Base-by-base conservation (phyloP, 169 alveolate genomes). In the Toxoplasma gondii region DNA sequence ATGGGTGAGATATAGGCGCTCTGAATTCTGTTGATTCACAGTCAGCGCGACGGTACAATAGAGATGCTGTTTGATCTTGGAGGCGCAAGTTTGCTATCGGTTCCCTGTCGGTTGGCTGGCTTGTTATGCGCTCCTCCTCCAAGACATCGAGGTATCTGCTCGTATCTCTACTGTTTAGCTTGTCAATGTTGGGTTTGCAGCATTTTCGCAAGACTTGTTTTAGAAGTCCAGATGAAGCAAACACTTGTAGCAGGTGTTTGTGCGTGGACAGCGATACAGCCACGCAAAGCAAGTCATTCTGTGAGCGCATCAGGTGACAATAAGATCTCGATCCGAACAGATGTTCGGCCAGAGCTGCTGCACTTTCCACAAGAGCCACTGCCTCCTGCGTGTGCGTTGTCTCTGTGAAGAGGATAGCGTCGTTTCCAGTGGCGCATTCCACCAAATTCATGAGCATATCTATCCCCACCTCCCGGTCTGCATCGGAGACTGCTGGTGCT, bases 141-240 rank as follows among this genome's bases (percentile, higher is more conserved):
- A 49, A 5, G 12, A 17, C 58, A 49, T 49, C 1, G 58, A 49
- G 58, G 58, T 49, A 19, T 7, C 27, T 19, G 78, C 78, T 19
- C n/a, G 78, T 64, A 4, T 64, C 78, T 64, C 78, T 7, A 0
- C 1, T 64, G 78, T 24, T 64, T 19, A 17, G 58, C 12, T 49
- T 0, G 78, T 64, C 78, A 64, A 4, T 64, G 10, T 24, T 36
- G 1, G 78, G 67, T 17, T 41, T n/a, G 67, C 90, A 82, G 90
- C 90, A 41, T 24, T 43, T 24, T 41, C 39, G 43, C 58, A 82
- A 10, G 39, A 82, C 27, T 82, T 41, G 90, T 36, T 45, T 27
- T 67, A 82, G 69, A 43, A 82, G 67, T 22, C 69, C 54, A 82
- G 90, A 82, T 41, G 90, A 82, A n/a, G 90, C 90, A 41, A 82